Conservation (phyloP, 768 basidiomycete genomes). For the Daedaleopsis sinensis region DNA sequence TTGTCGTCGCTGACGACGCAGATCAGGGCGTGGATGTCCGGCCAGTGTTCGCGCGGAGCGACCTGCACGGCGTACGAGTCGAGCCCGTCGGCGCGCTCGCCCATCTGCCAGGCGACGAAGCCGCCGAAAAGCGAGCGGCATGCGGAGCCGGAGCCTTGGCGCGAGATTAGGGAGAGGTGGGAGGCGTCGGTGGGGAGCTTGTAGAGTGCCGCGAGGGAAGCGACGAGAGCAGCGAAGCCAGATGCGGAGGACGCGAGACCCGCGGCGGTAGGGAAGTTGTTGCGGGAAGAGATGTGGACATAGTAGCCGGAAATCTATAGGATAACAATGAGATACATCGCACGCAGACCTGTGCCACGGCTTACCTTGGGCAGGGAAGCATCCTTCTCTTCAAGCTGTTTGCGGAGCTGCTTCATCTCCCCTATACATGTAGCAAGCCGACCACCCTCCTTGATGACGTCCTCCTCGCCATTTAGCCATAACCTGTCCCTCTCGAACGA, state of each 20-base stretch:
- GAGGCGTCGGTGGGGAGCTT: constrained; percentile 76
- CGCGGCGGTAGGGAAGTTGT: constrained; percentile 99
- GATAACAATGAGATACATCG: constrained; percentile 13
- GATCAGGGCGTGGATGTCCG: constrained; percentile 94
- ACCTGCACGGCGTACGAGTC: constrained; percentile 91
- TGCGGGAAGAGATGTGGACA: constrained; percentile 91
- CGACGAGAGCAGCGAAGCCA: constrained; percentile 93
- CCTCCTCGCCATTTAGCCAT: constrained; percentile 95
- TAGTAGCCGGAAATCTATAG: constrained; percentile 65
- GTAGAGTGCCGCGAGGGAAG: constrained; percentile 89
- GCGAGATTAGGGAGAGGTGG: constrained; percentile 88
- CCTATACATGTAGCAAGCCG: constrained; percentile 82
- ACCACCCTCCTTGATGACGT: constrained; percentile 82
- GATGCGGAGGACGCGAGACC: constrained; percentile 97
- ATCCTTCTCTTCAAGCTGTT: constrained; percentile 73
- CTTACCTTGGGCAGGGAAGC: constrained; percentile 66
- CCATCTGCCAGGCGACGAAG: constrained; percentile 94
- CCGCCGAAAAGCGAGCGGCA: constrained; percentile 98
- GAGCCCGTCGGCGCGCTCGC: constrained; percentile 62
- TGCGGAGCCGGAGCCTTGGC: constrained; percentile 97
- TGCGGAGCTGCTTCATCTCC: constrained; percentile 82
- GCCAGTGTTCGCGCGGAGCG: constrained; percentile 88
- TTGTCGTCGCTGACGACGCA: constrained; percentile 96
- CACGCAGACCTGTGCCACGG: not conserved
- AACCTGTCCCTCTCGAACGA: constrained; percentile 76